A percentile compares a stretch with the other conserved stretches of the same genome.
Conservation (phyloP, 805 yeast species). For the Ogataea thermomethanolica region DNA sequence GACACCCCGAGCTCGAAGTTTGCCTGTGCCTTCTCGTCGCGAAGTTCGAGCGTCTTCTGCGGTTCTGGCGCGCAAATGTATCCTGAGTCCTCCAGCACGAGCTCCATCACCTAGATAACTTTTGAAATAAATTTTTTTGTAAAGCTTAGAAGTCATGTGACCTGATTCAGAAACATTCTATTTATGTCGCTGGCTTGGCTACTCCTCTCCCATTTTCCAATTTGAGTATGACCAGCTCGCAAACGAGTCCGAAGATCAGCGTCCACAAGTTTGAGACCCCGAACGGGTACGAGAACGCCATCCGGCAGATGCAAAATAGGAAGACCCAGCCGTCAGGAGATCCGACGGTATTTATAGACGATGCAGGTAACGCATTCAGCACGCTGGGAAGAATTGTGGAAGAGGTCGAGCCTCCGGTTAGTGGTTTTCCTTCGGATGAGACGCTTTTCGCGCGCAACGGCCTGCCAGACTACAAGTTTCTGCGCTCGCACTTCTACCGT, state of each 20-base stretch:
- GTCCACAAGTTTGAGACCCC: constrained; percentile 36
- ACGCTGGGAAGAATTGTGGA: constrained; percentile 52
- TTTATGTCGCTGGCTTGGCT: not conserved
- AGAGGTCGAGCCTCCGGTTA: constrained; percentile 26
- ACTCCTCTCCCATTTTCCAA: not conserved
- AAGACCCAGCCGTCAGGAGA: constrained; percentile 22
- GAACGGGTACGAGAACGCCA: constrained; percentile 47
- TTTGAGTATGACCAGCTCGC: not conserved
- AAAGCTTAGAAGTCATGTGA: constrained; percentile 4
- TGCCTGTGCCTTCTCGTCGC: constrained; percentile 68
- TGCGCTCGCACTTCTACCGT: constrained; percentile 66
- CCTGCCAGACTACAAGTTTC: constrained; percentile 67
- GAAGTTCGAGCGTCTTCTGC: constrained; percentile 22
- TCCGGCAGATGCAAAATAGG: constrained; percentile 24
- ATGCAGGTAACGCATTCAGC: constrained; percentile 52
- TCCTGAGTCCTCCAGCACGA: constrained; percentile 33
- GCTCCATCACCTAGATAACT: constrained; percentile 17
- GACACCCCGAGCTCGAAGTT: constrained; percentile 91
- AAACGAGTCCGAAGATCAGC: constrained; percentile 1
- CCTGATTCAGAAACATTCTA: not conserved
- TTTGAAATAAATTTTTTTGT: constrained; percentile 4
- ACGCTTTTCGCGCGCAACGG: constrained; percentile 61
- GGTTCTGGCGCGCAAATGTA: constrained; percentile 29
- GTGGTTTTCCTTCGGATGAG: constrained; percentile 54
- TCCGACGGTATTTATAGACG: constrained; percentile 45